Evolutionary conservation across 305 asterid species (phyloP), one percentile per base, ranked within the genome.

Genomic region (Plantago lanceolata): DNA sequence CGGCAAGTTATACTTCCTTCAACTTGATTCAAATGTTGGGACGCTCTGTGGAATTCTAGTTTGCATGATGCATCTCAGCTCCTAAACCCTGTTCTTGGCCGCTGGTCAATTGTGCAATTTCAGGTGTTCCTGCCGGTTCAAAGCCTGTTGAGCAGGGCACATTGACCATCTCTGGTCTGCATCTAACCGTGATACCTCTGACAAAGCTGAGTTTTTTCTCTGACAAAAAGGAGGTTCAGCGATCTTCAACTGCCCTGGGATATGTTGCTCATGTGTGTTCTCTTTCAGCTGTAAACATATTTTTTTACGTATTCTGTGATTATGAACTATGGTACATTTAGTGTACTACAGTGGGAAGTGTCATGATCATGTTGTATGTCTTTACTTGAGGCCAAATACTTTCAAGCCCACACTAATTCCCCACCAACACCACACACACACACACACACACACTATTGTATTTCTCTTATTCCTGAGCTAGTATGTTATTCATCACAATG

Each of bases 211-310:
- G 90, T 76, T 85, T 93, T 76, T 93, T 93, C 85, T 82, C 96
- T 72, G 97, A 93, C 83, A 93, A 93, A 84, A 85, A 87, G 88
- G 99, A 87, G 81, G 80, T 84, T 75, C 96, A 87, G 82, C 85
- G 88, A 66, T 85, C 99, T 62, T 90, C 97, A 53, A 85, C 97
- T 50, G 97, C 99, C 68, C 82, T 93, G 73, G 99, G 97, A 81
- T 87, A 84, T 78, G 90, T 89, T 50, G 94, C 99, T 29, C 97
- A 93, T 67, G 97, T 93, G 76, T 72, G 96, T 77, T 67, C 75
- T 71, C 74, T 69, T 78, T 70, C 76, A 43, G 59, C 56, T 33
- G 47, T 68, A 40, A 24, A 45, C 37, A 64, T 56, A 69, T 48
- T 64, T 26, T 26, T 65, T 58, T 70, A 33, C 47, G 31, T 64